Percentiles rank a stretch among this genome's conserved stretches.
These are phyloP conservation scores for Cystobasidium ongulense DNA, from an alignment of 768 basidiomycete species.

Conservation along the genomic window DNA sequence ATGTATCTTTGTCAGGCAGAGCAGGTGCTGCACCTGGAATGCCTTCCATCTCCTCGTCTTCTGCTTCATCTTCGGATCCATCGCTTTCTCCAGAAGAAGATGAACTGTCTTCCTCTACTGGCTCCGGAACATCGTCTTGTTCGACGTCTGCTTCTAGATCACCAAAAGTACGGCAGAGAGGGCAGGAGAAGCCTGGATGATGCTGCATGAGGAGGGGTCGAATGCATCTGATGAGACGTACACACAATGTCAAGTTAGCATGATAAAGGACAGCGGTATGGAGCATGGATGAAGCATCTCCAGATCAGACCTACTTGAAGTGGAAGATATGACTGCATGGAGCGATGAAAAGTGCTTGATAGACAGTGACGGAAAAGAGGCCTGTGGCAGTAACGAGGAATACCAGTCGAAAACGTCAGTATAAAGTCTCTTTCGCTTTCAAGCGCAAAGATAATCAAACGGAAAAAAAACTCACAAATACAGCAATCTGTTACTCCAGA, in stretches of 20 bases:
- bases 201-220: slow-evolving; percentile 79
- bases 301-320: slow-evolving; percentile 30
- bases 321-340: slow-evolving; percentile 80
- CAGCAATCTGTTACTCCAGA: slow-evolving; percentile 63
- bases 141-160: slow-evolving; percentile 95
- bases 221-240: slow-evolving; percentile 54
- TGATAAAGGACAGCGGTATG: not conserved
- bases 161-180: slow-evolving; percentile 87
- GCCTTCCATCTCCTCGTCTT: not conserved
- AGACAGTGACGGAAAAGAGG: slow-evolving; percentile 80
- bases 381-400: slow-evolving; percentile 45
- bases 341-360: slow-evolving; percentile 92
- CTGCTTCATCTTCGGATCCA: slow-evolving; percentile 12
- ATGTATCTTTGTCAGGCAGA: not conserved
- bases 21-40: not conserved
- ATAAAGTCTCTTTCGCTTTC: not conserved
- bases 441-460: not conserved
- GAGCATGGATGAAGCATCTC: not conserved
- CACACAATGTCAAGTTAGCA: too few species aligned
- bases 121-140: slow-evolving; percentile 48
- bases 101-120: slow-evolving; percentile 4
- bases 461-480: slow-evolving; percentile 60
- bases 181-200: slow-evolving; percentile 87
- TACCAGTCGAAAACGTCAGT: not conserved
- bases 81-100: slow-evolving; percentile 7